Evolutionary conservation across 2,329 filamentous ascomycete species (phyloP).

Genomic region (Sclerotinia spermophila): DNA sequence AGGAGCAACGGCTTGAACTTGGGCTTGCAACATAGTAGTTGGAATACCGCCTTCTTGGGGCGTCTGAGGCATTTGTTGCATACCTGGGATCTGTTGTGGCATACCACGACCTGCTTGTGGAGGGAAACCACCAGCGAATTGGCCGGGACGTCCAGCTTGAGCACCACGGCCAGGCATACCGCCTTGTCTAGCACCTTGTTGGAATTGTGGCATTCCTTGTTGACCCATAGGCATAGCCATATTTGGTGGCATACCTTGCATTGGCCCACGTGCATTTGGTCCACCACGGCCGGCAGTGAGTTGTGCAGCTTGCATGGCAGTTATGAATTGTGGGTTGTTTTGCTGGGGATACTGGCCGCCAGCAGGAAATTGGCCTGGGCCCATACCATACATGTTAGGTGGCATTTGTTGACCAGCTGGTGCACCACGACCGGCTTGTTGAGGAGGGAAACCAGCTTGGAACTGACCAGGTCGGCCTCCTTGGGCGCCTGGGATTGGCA

Average conservation of each 20-base stretch:
- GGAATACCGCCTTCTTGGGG: slow-evolving; percentile 34
- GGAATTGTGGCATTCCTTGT: slow-evolving; percentile 53
- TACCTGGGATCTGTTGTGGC: slow-evolving; percentile 34
- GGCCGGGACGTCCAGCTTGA: slow-evolving; percentile 39
- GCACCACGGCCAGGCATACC: slow-evolving; percentile 39
- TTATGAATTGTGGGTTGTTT: slow-evolving; percentile 71
- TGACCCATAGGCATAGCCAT: slow-evolving; percentile 55
- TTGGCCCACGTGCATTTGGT: slow-evolving; percentile 56
- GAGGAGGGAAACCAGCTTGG: slow-evolving; percentile 72
- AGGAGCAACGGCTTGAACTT: slow-evolving; percentile 53
- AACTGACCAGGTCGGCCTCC: slow-evolving; percentile 83
- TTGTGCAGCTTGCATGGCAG: slow-evolving; percentile 69
- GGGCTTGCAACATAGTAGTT: slow-evolving; percentile 49
- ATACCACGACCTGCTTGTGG: slow-evolving; percentile 39
- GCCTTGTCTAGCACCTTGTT: slow-evolving; percentile 49
- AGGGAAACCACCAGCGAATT: slow-evolving; percentile 38
- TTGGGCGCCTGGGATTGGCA: slow-evolving; percentile 68
- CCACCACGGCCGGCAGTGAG: slow-evolving; percentile 43
- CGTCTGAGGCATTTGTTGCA: slow-evolving; percentile 29
- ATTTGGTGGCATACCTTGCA: slow-evolving; percentile 63
- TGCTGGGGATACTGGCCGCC: slow-evolving; percentile 75
- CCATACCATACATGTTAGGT: slow-evolving; percentile 76
- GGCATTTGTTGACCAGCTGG: slow-evolving; percentile 80
- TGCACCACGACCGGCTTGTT: slow-evolving; percentile 83
- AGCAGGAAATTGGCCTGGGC: slow-evolving; percentile 72